Conservation (phyloP, 306 rosid genomes). For the Vigna mungo region DNA sequence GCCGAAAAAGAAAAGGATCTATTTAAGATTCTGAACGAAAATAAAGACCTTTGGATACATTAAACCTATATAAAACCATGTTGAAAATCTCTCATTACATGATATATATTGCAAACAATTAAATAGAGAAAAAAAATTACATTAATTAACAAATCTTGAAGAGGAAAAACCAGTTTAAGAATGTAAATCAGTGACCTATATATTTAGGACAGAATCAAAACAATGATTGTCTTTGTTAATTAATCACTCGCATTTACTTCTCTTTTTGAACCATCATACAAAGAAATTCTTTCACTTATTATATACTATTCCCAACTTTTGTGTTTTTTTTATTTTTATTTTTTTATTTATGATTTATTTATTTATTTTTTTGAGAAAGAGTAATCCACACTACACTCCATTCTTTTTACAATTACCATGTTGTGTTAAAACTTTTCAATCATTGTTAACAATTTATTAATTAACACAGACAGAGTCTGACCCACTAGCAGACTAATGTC, state of each 20-base stretch:
- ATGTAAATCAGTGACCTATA: neutral
- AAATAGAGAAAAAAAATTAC: neutral
- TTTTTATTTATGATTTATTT: no score
- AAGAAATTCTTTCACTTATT: constrained; percentile 1
- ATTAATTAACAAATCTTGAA: neutral
- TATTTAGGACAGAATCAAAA: constrained; percentile 15
- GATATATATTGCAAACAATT: neutral
- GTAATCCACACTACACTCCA: constrained; percentile 18
- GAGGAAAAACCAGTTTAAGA: neutral
- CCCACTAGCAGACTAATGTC: neutral
- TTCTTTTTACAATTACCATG: neutral
- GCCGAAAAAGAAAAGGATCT: no score
- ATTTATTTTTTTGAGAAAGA: neutral
- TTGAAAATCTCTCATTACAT: neutral
- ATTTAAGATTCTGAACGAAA: no score
- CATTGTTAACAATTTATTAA: neutral
- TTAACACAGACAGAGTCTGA: neutral
- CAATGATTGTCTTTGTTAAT: constrained; percentile 1
- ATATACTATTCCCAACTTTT: neutral
- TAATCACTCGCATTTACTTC: neutral
- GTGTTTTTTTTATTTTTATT: accelerated
- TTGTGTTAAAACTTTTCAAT: constrained; percentile 2
- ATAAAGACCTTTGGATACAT: no score
- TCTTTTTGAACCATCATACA: constrained; percentile 8
- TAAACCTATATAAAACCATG: no score